These are phyloP conservation scores for Aspergillus ruber DNA, from an alignment of 2,329 filamentous ascomycete genomes.

Conservation along the genomic window DNA sequence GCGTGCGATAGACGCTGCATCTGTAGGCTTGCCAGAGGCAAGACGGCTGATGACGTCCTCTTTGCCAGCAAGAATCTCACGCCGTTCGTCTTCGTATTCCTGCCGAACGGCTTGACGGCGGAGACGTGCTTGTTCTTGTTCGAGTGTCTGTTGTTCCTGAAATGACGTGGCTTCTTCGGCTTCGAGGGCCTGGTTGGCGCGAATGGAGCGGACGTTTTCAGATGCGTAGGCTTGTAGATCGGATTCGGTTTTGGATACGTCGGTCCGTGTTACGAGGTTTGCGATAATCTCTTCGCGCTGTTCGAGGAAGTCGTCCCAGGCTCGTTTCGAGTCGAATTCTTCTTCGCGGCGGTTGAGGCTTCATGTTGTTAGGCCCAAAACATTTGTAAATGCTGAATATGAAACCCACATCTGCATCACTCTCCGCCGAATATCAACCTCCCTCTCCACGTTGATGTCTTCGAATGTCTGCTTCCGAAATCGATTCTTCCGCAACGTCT, in stretches of 20 bases:
- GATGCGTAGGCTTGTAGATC: slow-evolving; percentile 65
- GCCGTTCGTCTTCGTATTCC: slow-evolving; percentile 66
- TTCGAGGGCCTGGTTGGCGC: slow-evolving; percentile 44
- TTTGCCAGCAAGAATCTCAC: slow-evolving; percentile 56
- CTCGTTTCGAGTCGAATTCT: slow-evolving; percentile 77
- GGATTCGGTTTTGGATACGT: slow-evolving; percentile 58
- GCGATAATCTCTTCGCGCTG: slow-evolving; percentile 85
- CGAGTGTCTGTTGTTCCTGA: slow-evolving; percentile 46
- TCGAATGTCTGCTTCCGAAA: slow-evolving; percentile 88
- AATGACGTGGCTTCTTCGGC: slow-evolving; percentile 43
- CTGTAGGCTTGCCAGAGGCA: slow-evolving; percentile 53
- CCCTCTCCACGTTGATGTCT: slow-evolving; percentile 79
- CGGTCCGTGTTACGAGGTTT: slow-evolving; percentile 69
- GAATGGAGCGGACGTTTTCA: slow-evolving; percentile 58
- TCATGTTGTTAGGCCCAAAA: slow-evolving; percentile 8
- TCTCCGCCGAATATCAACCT: slow-evolving; percentile 81
- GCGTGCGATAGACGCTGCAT: slow-evolving; percentile 51
- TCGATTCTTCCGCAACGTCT: slow-evolving; percentile 74
- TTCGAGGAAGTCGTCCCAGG: slow-evolving; percentile 92
- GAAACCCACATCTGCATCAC: slow-evolving; percentile 56
- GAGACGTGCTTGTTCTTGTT: slow-evolving; percentile 60
- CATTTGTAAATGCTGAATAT: background rate
- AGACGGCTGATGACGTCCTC: slow-evolving; percentile 66
- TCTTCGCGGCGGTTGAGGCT: slow-evolving; percentile 86
- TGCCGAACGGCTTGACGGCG: slow-evolving; percentile 57